phyloP scores from a whole-genome alignment of 139 green algal species.

The Gonium pectorale region DNA sequence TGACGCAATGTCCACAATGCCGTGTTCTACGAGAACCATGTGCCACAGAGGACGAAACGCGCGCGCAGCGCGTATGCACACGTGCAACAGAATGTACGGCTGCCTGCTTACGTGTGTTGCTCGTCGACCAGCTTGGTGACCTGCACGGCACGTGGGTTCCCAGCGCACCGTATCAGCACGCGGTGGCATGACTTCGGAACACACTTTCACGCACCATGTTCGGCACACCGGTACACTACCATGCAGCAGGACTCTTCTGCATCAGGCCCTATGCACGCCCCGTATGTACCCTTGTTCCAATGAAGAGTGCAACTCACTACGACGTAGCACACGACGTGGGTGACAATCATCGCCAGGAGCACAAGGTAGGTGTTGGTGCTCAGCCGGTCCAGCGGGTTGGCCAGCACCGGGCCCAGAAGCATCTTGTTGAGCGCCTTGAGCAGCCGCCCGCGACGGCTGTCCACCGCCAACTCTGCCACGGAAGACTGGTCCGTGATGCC shows the following conservation, averaged over 20 bases:
- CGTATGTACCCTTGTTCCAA: background rate
- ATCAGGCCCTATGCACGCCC: background rate
- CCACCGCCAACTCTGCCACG: background rate
- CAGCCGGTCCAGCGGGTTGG: background rate
- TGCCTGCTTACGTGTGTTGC: conserved; percentile 10
- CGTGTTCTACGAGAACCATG: no score
- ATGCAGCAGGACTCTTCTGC: background rate
- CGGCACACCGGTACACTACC: background rate
- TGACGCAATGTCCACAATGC: no score
- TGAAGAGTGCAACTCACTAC: background rate
- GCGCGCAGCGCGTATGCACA: no score
- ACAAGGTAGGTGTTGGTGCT: background rate
- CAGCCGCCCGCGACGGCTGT: conserved; percentile 24
- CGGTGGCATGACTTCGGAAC: no score
- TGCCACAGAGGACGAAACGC: no score
- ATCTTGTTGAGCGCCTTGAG: conserved; percentile 16
- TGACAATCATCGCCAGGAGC: conserved; percentile 5
- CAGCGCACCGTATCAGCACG: no score
- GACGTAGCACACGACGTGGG: conserved; percentile 30
- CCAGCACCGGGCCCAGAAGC: background rate
- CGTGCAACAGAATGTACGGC: no score
- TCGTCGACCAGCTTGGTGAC: background rate
- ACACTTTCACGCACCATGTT: no score
- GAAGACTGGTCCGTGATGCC: background rate
- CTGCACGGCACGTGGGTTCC: no score